Conservation (phyloP, 169 alveolate species). For the Plasmodium billcollinsi region DNA sequence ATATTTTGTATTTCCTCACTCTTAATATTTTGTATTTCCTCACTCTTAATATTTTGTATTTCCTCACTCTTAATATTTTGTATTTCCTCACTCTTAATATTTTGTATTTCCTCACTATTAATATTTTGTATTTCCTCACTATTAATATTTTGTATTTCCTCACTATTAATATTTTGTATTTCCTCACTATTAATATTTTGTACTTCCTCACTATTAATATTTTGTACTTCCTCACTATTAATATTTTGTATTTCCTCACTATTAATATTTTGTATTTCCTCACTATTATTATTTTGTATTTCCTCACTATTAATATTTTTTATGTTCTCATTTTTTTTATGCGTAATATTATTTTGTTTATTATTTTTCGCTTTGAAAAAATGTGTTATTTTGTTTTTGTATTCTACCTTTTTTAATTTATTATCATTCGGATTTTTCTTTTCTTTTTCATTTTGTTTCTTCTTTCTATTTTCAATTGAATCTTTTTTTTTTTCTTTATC, state of each 20-base stretch:
- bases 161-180: background rate
- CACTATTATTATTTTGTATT: background rate
- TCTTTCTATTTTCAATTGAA: background rate
- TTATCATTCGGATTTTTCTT: background rate
- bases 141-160: too few species aligned
- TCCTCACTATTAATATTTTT: background rate
- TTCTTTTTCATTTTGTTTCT: background rate
- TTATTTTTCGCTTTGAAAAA: constrained; percentile 33
- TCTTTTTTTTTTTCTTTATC: background rate
- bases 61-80: background rate
- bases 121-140: too few species aligned
- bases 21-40: background rate
- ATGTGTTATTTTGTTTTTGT: constrained; percentile 47
- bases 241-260: background rate
- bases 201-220: too few species aligned
- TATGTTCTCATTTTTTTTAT: background rate
- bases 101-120: background rate
- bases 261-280: background rate
- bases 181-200: too few species aligned
- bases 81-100: background rate
- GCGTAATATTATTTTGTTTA: background rate
- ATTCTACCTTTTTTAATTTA: constrained; percentile 17
- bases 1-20: too few species aligned
- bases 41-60: background rate
- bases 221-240: background rate